Conservation (phyloP, 768 basidiomycete species). For the Mycena latifolia region DNA sequence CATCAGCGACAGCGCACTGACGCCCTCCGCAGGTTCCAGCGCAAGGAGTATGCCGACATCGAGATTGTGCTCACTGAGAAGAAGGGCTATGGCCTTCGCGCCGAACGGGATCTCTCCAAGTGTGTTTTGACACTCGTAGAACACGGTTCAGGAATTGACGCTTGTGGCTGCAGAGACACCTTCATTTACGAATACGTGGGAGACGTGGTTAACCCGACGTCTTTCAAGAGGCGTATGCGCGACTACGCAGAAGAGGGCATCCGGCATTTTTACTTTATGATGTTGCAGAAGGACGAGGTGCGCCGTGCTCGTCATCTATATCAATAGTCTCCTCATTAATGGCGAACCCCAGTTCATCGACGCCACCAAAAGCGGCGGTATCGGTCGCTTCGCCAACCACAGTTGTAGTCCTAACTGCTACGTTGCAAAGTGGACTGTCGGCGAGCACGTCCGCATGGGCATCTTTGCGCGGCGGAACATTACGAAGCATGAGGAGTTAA, state of each 20-base stretch:
- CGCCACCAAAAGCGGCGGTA: constrained; percentile 96
- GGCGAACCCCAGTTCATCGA: constrained; percentile 87
- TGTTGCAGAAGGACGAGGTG: constrained; percentile 98
- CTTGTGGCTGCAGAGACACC: constrained; percentile 68
- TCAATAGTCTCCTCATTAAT: constrained; percentile 2
- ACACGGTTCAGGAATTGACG: constrained; percentile 1
- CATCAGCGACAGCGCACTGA: constrained; percentile 23
- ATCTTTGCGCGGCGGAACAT: constrained; percentile 94
- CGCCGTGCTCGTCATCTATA: constrained; percentile 39
- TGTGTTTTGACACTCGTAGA: constrained; percentile 49
- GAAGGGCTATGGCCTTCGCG: constrained; percentile 95
- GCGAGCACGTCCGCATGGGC: constrained; percentile 92
- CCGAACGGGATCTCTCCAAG: constrained; percentile 75
- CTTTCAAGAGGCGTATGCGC: constrained; percentile 94
- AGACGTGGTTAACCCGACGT: constrained; percentile 89
- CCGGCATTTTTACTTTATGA: constrained; percentile 99
- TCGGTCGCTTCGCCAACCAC: constrained; percentile 98
- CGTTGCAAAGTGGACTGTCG: constrained; percentile 98
- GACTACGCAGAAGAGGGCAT: constrained; percentile 95
- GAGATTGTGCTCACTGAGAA: constrained; percentile 94
- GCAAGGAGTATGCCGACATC: constrained; percentile 85
- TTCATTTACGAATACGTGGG: constrained; percentile 99
- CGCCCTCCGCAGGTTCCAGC: constrained; percentile 79
- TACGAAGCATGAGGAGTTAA: constrained; percentile 86
- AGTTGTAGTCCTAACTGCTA: constrained; percentile 98